Conservation (phyloP, 2,329 filamentous ascomycete species). For the Fusarium humuli region DNA sequence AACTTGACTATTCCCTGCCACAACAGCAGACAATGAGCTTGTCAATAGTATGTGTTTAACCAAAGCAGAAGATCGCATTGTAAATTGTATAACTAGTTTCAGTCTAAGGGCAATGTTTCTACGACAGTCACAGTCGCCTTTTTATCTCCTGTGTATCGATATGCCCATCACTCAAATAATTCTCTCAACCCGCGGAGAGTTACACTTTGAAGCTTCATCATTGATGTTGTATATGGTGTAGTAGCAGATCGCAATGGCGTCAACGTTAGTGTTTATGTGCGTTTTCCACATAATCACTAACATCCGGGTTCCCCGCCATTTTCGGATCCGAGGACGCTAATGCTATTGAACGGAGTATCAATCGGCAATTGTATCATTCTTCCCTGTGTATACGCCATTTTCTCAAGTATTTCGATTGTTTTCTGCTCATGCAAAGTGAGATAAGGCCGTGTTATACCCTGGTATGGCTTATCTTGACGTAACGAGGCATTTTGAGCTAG, state of each 20-base stretch:
- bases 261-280: conserved; percentile 27
- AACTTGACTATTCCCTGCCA: background rate
- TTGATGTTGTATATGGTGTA: conserved; percentile 21
- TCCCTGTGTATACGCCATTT: background rate
- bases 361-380: background rate
- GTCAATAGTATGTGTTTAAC: conserved; percentile 7
- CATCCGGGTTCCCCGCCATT: background rate
- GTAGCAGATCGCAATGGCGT: conserved; percentile 34
- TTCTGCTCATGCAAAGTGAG: rapidly evolving
- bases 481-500: background rate
- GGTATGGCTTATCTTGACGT: background rate
- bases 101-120: background rate
- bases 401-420: rapidly evolving
- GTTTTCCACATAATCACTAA: conserved; percentile 19
- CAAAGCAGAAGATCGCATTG: conserved; percentile 24
- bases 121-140: background rate
- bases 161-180: too few species aligned
- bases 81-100: too few species aligned
- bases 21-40: background rate
- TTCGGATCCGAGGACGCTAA: background rate
- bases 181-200: background rate
- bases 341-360: background rate
- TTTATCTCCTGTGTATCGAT: too few species aligned
- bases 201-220: background rate
- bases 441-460: background rate